Conservation (phyloP, 257 asterid genomes). For the Ajuga chamaepitys region DNA sequence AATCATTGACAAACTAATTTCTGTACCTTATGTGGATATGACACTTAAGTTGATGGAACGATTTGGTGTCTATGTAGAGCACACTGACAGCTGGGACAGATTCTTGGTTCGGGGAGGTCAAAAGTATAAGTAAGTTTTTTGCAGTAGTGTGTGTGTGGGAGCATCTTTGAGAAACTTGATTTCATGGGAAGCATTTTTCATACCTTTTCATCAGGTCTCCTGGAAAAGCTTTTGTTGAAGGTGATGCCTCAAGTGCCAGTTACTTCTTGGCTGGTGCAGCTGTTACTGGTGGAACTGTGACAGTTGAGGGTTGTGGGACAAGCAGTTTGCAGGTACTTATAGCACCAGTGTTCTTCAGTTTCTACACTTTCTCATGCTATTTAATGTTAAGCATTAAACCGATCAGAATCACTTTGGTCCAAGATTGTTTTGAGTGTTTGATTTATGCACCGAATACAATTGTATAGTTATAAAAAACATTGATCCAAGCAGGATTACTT, state of each 20-base stretch:
- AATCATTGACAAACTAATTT: conserved; percentile 83
- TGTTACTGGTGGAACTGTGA: conserved; percentile 80
- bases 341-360: not conserved
- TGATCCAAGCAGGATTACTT: not conserved
- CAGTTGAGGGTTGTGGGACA: conserved; percentile 98
- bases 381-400: not conserved
- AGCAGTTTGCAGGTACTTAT: conserved; percentile 88
- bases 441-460: not conserved
- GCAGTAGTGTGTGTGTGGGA: not conserved
- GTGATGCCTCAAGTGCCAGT: conserved; percentile 99
- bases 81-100: conserved; percentile 75
- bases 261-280: conserved; percentile 99
- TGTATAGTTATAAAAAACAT: not conserved
- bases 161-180: conserved; percentile 13
- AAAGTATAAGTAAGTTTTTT: conserved; percentile 71
- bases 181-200: not conserved
- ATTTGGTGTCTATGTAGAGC: conserved; percentile 90
- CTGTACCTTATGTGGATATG: conserved; percentile 97
- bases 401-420: not conserved
- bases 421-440: not conserved
- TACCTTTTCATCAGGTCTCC: conserved; percentile 56
- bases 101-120: conserved; percentile 90
- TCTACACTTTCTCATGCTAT: not conserved
- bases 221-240: conserved; percentile 94
- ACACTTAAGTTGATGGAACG: conserved; percentile 96